Base-by-base conservation (phyloP, 2,329 filamentous ascomycete genomes). In the Verticillium longisporum region DNA sequence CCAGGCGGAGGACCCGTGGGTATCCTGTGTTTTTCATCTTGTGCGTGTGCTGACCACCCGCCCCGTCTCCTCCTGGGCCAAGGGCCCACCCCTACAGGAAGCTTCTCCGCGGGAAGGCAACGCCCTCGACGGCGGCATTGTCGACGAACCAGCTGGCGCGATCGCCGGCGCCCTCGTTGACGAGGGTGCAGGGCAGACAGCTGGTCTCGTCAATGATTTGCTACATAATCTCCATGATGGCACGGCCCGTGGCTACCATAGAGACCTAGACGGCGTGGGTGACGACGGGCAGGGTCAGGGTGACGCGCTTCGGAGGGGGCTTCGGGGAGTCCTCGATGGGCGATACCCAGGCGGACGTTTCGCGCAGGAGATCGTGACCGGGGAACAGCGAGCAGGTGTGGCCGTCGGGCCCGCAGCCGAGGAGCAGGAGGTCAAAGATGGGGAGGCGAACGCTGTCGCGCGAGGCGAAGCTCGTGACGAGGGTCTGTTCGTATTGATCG, bases 321-420 rank as follows among this genome's bases (percentile, higher is more conserved):
- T 99, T 99, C 58, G 95, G 95, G 54, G 92, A 96, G 79, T 98
- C 91, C 70, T 89, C 87, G 71, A 97, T 96, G 55, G 92, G 86
- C 14, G 93, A 89, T 54, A 98, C 92, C 95, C 95, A 99, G 60
- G 94, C 92, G 70, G 88, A 88, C 38, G 85, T 85, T 79, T 98
- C 94, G 66, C 92, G 87, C 67, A 98, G 83, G 60, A 98, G 83
- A 62, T 88, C 85, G 73, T 97, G 94, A 60, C 89, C 89, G 5
- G 95, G 95, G 81, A 99, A 99, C 59, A 99, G 81, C 69, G 90
- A 95, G 87, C 95, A 98, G 37, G 95, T 98, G 79, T 99, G 95
- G 59, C 95, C 95, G 74, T 99, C 95, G 14, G 95, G 94, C 0
- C 95, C 95, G 73, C 91, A 96, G 69, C 95, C 95, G 53, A 99